A percentile compares a stretch with the other conserved stretches of the same genome.
Conservation (phyloP, 257 asterid species). For the Solanum bulbocastanum region DNA sequence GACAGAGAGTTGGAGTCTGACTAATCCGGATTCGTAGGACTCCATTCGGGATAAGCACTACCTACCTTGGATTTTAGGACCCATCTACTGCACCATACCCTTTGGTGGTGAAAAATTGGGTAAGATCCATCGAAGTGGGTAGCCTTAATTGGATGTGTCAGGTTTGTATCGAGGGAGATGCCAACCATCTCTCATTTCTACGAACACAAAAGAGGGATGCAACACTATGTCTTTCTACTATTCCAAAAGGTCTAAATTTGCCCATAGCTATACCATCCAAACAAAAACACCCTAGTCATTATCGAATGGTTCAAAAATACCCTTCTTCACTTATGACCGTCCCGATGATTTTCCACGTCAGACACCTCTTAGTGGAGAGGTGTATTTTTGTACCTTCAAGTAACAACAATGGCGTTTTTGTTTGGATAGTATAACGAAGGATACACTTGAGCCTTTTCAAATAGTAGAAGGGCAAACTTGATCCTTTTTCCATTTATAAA, state of each 20-base stretch:
- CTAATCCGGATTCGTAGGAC: rapidly evolving
- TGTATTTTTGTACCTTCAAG: too few species aligned
- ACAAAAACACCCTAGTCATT: background rate
- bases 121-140: background rate
- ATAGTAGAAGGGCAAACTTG: background rate
- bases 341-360: too few species aligned
- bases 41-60: background rate
- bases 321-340: rapidly evolving
- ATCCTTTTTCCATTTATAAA: background rate
- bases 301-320: background rate
- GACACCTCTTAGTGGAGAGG: too few species aligned
- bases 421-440: background rate
- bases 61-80: background rate
- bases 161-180: background rate
- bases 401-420: background rate
- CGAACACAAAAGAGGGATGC: background rate
- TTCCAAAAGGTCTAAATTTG: too few species aligned
- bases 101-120: background rate
- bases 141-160: background rate
- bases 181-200: background rate
- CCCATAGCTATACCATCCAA: background rate
- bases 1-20: background rate
- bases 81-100: background rate
- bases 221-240: background rate
- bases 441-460: background rate